Conservation (phyloP, 2,329 filamentous ascomycete species). For the Alternaria sp. region DNA sequence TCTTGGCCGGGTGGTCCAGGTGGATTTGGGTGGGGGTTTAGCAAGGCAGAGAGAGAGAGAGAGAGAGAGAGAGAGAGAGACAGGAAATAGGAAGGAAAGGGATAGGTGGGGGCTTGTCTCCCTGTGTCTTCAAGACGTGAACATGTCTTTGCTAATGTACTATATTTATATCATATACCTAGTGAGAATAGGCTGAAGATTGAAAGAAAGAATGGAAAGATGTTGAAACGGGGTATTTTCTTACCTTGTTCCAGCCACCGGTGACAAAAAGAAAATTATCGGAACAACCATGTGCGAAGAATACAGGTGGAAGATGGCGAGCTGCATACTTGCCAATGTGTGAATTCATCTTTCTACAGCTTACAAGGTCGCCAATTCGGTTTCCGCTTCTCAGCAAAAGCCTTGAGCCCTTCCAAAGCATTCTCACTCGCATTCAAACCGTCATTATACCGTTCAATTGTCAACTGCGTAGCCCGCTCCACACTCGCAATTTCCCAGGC, state of each 20-base stretch:
- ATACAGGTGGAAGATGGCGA: neutral
- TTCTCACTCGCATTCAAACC: slow-evolving; percentile 58
- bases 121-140: too few relatives aligned
- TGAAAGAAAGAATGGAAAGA: too few relatives aligned
- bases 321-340: neutral
- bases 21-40: too few relatives aligned
- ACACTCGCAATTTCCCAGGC: slow-evolving; percentile 49
- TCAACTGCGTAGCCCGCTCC: slow-evolving; percentile 54
- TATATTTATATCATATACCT: too few relatives aligned
- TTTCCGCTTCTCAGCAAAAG: slow-evolving; percentile 62
- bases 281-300: neutral
- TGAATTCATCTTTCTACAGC: slow-evolving; percentile 33
- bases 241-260: neutral
- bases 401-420: slow-evolving; percentile 59
- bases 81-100: too few relatives aligned
- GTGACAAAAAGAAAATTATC: neutral
- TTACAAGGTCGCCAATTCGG: slow-evolving; percentile 62
- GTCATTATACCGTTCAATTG: slow-evolving; percentile 54
- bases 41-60: too few relatives aligned
- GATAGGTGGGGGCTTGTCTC: too few relatives aligned
- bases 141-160: too few relatives aligned
- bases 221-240: too few relatives aligned
- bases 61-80: too few relatives aligned
- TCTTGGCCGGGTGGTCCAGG: too few relatives aligned
- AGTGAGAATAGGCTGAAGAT: too few relatives aligned